Evolutionary conservation across 2,329 filamentous ascomycete genomes (phyloP).

Genomic region (Colletotrichum graminicola): DNA sequence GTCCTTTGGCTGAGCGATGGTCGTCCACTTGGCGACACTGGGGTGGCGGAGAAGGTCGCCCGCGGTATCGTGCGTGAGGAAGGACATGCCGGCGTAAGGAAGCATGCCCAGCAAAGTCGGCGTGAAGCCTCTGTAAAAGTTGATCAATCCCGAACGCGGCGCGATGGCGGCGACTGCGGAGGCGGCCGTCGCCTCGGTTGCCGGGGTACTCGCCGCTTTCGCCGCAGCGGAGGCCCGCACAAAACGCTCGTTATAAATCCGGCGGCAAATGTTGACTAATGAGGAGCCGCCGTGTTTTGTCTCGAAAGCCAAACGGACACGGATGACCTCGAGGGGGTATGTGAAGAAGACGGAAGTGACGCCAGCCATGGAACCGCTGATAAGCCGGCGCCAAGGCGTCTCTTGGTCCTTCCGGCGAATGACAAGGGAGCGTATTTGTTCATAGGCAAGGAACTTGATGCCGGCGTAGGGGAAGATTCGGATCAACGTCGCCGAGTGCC

Average conservation of each 20-base stretch:
- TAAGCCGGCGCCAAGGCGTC: constrained; percentile 80
- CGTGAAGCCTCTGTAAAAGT: constrained; percentile 95
- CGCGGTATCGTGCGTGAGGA: constrained; percentile 92
- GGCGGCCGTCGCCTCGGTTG: constrained; percentile 57
- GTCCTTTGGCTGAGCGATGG: constrained; percentile 72
- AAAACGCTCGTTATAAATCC: constrained; percentile 86
- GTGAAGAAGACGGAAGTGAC: constrained; percentile 95
- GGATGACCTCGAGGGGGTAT: constrained; percentile 92
- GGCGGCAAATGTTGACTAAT: constrained; percentile 80
- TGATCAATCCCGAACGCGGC: constrained; percentile 78
- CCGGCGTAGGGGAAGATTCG: constrained; percentile 97
- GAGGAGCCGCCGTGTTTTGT: constrained; percentile 82
- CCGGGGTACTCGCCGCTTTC: constrained; percentile 53
- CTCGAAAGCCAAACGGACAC: constrained; percentile 94
- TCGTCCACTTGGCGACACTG: constrained; percentile 77
- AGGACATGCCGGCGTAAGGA: constrained; percentile 95
- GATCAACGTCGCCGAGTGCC: constrained; percentile 92
- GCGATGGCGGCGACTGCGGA: constrained; percentile 59
- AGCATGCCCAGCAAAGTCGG: constrained; percentile 95
- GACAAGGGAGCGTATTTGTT: constrained; percentile 86
- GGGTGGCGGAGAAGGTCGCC: constrained; percentile 85
- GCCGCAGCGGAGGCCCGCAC: constrained; percentile 50
- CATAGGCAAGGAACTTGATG: constrained; percentile 98
- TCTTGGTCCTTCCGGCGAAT: constrained; percentile 81
- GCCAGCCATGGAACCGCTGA: constrained; percentile 81